Evolutionary conservation across 805 yeast genomes (phyloP), one percentile per base, ranked within the genome.

Genomic region (Brettanomyces bruxellensis): DNA sequence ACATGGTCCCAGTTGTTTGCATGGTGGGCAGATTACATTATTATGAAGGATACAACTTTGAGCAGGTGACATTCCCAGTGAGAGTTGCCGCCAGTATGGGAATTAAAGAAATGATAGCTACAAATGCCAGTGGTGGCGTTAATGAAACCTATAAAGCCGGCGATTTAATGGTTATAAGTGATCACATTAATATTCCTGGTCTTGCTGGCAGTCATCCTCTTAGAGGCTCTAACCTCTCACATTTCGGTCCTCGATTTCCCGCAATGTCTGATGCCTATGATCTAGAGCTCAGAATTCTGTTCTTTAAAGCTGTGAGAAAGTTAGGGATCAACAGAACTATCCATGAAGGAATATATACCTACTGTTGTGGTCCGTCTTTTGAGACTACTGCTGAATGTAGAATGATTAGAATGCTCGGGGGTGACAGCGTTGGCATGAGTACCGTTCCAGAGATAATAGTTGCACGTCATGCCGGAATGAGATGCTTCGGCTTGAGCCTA

Each of bases 111-210:
- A 69, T 91, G 39, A 69, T 91, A 24, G 95, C 83, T 8, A 91
- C 98, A n/a, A 91, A 91, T 65, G 99, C 99, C 1, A 95, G 96
- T 2, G 99, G 98, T 41, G 97, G 96, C 1, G 64, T 85, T 41
- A 84, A 88, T 56, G 65, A 76, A 2, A 59, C 56, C 4, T 90
- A 65, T 63, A 72, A 72, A 45, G 86, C 91, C 2, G 96, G 97
- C 32, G 97, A 93, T 58, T 69, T 91, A 52, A 91, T 93, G 98
- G 73, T 93, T 42, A 77, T 91, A 51, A 75, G 75, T 53, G 99
- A 90, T 62, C 99, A 91, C 62, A 75, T 91, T 56, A 89, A 90
- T 62, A 59, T 91, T 45, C 96, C 97, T 0, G 98, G 99, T 1
- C 70, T 91, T 49, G 80, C 91, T 5, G 99, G 98, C 1, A 73